Evolutionary conservation across 2,329 filamentous ascomycete species (phyloP).

Genomic region (Penicillium decumbens): DNA sequence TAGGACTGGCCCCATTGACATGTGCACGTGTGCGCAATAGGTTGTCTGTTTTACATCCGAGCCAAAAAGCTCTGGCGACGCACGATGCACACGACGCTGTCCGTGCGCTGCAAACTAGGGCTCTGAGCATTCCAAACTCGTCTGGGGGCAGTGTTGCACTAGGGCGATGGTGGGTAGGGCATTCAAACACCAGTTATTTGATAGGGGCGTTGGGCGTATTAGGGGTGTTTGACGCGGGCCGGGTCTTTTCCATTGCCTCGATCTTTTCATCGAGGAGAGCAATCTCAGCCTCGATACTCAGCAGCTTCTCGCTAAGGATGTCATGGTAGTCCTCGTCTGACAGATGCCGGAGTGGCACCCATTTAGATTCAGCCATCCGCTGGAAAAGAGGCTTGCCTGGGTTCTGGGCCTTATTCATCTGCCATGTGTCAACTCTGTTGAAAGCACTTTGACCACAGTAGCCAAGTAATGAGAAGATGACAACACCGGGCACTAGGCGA

Average conservation of each 20-base stretch:
- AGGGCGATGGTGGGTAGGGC: conserved; percentile 1
- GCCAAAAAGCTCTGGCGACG: neutral
- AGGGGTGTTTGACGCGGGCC: conserved; percentile 5
- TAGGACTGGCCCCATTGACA: neutral
- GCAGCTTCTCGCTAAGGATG: conserved; percentile 65
- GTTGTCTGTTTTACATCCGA: neutral
- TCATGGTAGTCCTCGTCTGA: conserved; percentile 68
- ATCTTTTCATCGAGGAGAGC: conserved; percentile 74
- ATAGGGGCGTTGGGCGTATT: neutral
- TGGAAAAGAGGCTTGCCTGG: conserved; percentile 44
- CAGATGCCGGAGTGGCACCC: conserved; percentile 66
- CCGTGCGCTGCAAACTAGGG: conserved; percentile 16
- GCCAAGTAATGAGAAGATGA: conserved; percentile 58
- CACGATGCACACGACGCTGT: conserved; percentile 1
- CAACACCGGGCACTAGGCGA: conserved; percentile 54
- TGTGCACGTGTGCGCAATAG: conserved; percentile 1
- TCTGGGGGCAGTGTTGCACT: conserved; percentile 8
- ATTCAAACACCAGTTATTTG: conserved; percentile 5
- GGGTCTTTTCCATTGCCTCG: conserved; percentile 44
- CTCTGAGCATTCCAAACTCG: conserved; percentile 7
- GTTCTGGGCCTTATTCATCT: conserved; percentile 36
- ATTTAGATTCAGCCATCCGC: conserved; percentile 57
- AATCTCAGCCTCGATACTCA: conserved; percentile 71
- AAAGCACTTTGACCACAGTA: conserved; percentile 54
- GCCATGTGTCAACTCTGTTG: conserved; percentile 49